Evolutionary conservation across 1,139 yeast genomes (phyloP), one percentile per base, ranked within the genome.

Genomic region (Taiozyma sp.): DNA sequence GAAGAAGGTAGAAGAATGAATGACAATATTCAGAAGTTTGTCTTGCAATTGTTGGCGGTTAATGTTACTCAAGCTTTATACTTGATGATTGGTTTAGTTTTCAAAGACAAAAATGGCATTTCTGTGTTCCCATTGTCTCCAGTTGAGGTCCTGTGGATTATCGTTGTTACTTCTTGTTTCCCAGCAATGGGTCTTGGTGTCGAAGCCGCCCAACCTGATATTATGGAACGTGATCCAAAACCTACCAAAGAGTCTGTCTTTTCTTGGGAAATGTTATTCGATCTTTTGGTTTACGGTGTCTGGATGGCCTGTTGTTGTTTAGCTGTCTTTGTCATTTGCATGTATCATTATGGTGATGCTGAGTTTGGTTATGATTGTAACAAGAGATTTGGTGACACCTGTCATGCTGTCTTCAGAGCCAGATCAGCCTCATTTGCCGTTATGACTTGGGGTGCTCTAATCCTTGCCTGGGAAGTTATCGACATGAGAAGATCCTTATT

Each of bases 131-230:
- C 93, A 35, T 72, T 86, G 51, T 78, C 90, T 0, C 91, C 93
- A 3, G 88, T 86, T 56, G 90, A 86, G 69, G 89, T 85, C 13
- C 71, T 86, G 57, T 86, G 91, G 91, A 80, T 85, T 63, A 79
- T 85, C 62, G 88, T 86, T 65, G 80, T 85, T 42, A 85, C 93
- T 2, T 82, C 90, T 5, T 83, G 90, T 58, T 84, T 85, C 74
- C 95, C 93, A 47, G 93, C 93, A 29, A 85, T 86, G 89, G 93
- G 93, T n/a, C 77, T 86, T 50, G 90, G 90, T 56, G 79, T 83
- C 56, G 90, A 85, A 66, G 72, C 68, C 51, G 91, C 90, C 1
- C 72, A 76, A 51, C 81, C 81, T 43, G 90, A 83, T 64, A 72
- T 85, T 46, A 80, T 86, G 79, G 76, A 79, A 40, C 72, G 74